Percentiles rank a stretch among this genome's conserved stretches.
These are phyloP conservation scores for Penicillium expansum DNA, from an alignment of 2,329 filamentous ascomycete species.

Conservation along the genomic window DNA sequence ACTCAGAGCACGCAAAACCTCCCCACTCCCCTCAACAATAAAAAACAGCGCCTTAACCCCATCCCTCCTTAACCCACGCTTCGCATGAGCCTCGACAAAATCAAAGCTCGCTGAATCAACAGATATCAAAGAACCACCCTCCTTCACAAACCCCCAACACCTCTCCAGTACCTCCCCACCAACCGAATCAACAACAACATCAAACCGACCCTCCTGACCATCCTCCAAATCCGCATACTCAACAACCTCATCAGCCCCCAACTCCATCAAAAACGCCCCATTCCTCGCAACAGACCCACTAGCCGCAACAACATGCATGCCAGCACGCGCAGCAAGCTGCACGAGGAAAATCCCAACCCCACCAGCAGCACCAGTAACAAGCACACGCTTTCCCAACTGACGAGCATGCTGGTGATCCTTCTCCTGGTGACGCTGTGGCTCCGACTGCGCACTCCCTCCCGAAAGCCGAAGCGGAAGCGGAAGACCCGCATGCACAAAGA, in stretches of 20 bases:
- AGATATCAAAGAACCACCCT: slow-evolving; percentile 22
- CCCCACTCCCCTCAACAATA: slow-evolving; percentile 15
- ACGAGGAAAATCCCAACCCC: slow-evolving; percentile 40
- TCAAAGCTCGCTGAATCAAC: slow-evolving; percentile 31
- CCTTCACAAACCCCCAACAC: slow-evolving; percentile 24
- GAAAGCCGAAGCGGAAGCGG: not conserved
- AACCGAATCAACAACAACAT: slow-evolving; percentile 30
- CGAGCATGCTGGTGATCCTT: not conserved
- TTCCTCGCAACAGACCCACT: slow-evolving; percentile 37
- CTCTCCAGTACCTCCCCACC: slow-evolving; percentile 22
- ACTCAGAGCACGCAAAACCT: slow-evolving; percentile 15
- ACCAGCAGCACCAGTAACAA: slow-evolving; percentile 41
- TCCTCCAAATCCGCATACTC: slow-evolving; percentile 32
- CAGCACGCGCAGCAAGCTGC: slow-evolving; percentile 38
- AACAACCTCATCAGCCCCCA: slow-evolving; percentile 41
- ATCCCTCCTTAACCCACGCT: slow-evolving; percentile 16
- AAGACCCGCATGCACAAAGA: slow-evolving; percentile 29
- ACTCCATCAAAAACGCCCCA: slow-evolving; percentile 29
- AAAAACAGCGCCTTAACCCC: slow-evolving; percentile 25
- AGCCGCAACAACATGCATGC: slow-evolving; percentile 33
- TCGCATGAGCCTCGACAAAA: slow-evolving; percentile 27
- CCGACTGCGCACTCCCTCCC: not conserved
- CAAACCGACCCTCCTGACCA: slow-evolving; percentile 7
- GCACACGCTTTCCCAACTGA: slow-evolving; percentile 13
- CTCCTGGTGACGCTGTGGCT: not conserved